phyloP scores from a whole-genome alignment of 1,139 yeast species.

The Lodderomyces beijingensis region DNA sequence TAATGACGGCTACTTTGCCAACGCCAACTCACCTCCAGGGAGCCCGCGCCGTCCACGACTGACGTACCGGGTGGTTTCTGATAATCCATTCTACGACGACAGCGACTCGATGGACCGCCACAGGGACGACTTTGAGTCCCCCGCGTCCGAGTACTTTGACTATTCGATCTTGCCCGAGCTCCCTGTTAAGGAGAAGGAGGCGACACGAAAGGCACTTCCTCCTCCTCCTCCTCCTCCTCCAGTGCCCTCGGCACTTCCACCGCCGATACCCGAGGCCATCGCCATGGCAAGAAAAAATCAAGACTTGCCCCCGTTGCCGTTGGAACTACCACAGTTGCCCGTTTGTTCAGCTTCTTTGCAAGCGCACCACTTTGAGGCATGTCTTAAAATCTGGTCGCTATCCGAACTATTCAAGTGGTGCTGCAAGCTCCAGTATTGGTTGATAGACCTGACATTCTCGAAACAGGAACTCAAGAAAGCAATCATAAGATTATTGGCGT shows the following conservation, averaged over 20 bases:
- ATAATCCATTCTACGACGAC: slow-evolving; percentile 16
- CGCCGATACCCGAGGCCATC: neutral
- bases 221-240: slow-evolving; percentile 4
- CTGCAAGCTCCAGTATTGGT: slow-evolving; percentile 47
- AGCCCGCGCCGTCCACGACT: slow-evolving; percentile 3
- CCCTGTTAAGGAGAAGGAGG: slow-evolving; percentile 16
- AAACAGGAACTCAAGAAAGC: slow-evolving; percentile 49
- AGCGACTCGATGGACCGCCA: neutral
- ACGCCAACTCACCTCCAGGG: neutral
- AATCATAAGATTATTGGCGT: slow-evolving; percentile 48
- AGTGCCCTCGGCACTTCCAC: neutral
- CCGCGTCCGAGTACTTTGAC: slow-evolving; percentile 32
- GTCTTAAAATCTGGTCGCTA: slow-evolving; percentile 36
- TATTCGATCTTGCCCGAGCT: slow-evolving; percentile 40
- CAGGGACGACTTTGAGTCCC: slow-evolving; percentile 12
- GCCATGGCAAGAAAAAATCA: slow-evolving; percentile 11
- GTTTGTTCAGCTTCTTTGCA: slow-evolving; percentile 49
- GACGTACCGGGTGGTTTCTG: slow-evolving; percentile 13
- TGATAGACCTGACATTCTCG: slow-evolving; percentile 47
- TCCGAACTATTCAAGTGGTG: slow-evolving; percentile 46
- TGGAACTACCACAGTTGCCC: slow-evolving; percentile 54
- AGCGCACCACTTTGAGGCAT: slow-evolving; percentile 42
- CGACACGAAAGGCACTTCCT: slow-evolving; percentile 2
- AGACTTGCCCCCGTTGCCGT: slow-evolving; percentile 48
- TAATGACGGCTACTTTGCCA: slow-evolving; percentile 1